Base-by-base conservation (phyloP, 2,329 filamentous ascomycete species). In the Diaporthe sp. region DNA sequence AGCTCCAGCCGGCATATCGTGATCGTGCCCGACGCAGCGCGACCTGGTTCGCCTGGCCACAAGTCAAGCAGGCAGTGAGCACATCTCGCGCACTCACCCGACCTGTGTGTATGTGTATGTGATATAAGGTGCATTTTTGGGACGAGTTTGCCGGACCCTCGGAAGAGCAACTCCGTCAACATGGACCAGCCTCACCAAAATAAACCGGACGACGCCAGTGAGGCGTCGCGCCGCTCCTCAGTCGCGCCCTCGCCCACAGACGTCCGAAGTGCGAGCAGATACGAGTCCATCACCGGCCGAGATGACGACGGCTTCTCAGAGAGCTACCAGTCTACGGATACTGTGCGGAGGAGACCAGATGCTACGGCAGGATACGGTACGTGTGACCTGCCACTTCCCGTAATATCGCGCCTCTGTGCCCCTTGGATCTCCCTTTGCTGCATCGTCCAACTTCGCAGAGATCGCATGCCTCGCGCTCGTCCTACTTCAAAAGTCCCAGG, bases 321-420 rank as follows among this genome's bases (percentile, higher is more conserved):
- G 79, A 90, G 87, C 82, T 88, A 87, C 79, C 90, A 91, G 80
- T 90, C 90, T 28, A 88, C 88, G 31, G 91, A 92, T 74, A 92
- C 91, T 22, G 85, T 92, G 78, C 88, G 91, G 78, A 87, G 89
- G 79, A 87, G 89, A 78, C 86, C 89, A 74, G 91, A 92, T 78
- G 79, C 79, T 34, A 84, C 83, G 47, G 81, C 81, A 31, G 25
- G 15, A 42, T 92, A 92, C 84, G 91, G 91, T 93, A 84, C 75
- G 87, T 84, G 47, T 39, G 75, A 76, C 63, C 67, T 63, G 44
- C 73, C 63, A 73, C 72, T 74, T 70, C 49, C 65, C 65, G 65
- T 55, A 55, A 71, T 61, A 71, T 58, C 17, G 39, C 34, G 47
- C 15, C 68, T 15, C 39, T 51, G 63, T 73, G 58, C 74, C 63